Percentiles rank a stretch among this genome's conserved stretches.
phyloP scores from a whole-genome alignment of 1,139 yeast genomes.

The Debaryomyces psychrophilus region DNA sequence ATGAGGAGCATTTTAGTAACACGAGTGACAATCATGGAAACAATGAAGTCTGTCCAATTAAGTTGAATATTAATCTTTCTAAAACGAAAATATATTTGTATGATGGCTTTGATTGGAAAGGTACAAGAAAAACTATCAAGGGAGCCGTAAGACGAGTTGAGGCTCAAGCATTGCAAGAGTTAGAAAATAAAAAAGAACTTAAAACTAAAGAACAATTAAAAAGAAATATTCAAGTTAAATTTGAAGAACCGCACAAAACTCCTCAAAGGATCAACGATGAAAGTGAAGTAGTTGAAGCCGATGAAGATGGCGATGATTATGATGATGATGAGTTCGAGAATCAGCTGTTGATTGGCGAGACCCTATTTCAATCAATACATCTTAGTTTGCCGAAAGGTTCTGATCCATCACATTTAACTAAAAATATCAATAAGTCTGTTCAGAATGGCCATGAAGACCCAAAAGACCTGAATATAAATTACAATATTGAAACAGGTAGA shows the following conservation, averaged over 20 bases:
- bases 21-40: conserved; percentile 10
- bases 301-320: conserved; percentile 17
- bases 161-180: conserved; percentile 34
- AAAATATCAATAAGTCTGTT: conserved; percentile 53
- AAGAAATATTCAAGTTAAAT: conserved; percentile 9
- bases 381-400: conserved; percentile 60
- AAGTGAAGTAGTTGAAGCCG: conserved; percentile 11
- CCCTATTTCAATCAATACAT: conserved; percentile 73
- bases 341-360: conserved; percentile 51
- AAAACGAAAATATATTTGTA: conserved; percentile 57
- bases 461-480: conserved; percentile 1
- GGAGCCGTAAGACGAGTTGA: conserved; percentile 67
- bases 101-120: conserved; percentile 95
- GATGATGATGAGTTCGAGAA: conserved; percentile 7
- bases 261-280: not conserved
- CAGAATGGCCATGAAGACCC: conserved; percentile 27
- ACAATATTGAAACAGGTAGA: conserved; percentile 22
- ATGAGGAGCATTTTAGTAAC: conserved; percentile 52
- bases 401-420: conserved; percentile 50
- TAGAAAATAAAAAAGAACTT: conserved; percentile 17
- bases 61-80: conserved; percentile 37
- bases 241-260: conserved; percentile 6
- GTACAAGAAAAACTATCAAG: conserved; percentile 67
- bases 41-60: conserved; percentile 29
- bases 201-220: not conserved